These are phyloP conservation scores for Vachellia collinsii DNA, from an alignment of 306 rosid species.

Conservation along the genomic window DNA sequence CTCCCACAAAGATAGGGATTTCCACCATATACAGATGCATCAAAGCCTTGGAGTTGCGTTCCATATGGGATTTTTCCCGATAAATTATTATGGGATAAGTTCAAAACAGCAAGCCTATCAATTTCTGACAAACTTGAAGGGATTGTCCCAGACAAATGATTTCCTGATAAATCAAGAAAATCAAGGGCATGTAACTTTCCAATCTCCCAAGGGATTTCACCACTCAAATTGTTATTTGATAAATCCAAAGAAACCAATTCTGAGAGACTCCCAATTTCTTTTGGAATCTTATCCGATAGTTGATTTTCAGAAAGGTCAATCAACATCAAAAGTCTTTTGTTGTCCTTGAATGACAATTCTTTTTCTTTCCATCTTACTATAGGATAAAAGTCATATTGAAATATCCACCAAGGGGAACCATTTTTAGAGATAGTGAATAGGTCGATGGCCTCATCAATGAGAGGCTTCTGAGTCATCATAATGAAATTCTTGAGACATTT, in stretches of 20 bases:
- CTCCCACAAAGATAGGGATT: conserved; percentile 4
- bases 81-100: neutral
- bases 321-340: neutral
- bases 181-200: neutral
- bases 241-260: neutral
- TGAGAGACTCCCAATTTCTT: neutral
- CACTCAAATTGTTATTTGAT: neutral
- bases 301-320: conserved; percentile 20
- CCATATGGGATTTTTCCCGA: conserved; percentile 14
- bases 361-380: neutral
- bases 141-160: neutral
- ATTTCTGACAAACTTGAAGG: neutral
- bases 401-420: neutral
- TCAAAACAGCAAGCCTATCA: neutral
- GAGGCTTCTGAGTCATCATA: neutral
- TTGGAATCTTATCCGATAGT: neutral
- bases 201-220: neutral
- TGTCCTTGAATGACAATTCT: neutral
- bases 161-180: conserved; percentile 25
- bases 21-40: neutral
- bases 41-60: conserved; percentile 24
- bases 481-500: neutral
- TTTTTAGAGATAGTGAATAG: neutral
- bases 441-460: neutral
- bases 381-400: neutral